Conservation (phyloP, 1,284 basidiomycete species). For the Chiua sp. region DNA sequence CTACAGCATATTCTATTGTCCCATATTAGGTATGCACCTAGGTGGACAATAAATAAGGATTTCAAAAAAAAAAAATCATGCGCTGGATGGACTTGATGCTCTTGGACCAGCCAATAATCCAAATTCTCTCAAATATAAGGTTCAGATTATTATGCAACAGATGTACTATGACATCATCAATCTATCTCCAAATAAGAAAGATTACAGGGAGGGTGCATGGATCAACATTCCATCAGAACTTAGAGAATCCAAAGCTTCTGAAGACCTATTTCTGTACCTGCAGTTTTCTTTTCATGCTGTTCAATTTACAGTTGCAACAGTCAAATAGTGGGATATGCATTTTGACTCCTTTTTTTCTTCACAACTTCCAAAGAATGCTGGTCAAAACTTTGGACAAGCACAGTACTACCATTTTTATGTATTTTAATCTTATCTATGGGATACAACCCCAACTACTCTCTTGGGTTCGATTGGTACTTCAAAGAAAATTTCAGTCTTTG, state of each 20-base stretch:
- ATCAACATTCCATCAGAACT: neutral
- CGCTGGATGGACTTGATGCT: too few species aligned
- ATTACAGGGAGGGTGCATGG: neutral
- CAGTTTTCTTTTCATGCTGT: neutral
- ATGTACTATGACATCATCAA: conserved; percentile 1
- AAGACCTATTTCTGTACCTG: neutral
- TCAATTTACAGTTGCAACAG: neutral
- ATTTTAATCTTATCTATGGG: neutral
- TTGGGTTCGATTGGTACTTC: neutral
- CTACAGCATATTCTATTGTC: too few species aligned
- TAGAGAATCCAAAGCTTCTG: too few species aligned
- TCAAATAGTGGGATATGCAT: neutral
- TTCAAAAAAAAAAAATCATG: too few species aligned
- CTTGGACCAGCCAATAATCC: too few species aligned
- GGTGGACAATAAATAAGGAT: too few species aligned
- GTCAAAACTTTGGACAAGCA: neutral
- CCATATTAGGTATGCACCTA: too few species aligned
- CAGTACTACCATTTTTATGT: neutral
- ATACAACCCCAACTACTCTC: too few species aligned
- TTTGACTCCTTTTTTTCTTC: neutral
- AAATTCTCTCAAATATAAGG: neutral
- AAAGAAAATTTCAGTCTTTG: neutral
- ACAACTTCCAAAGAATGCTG: neutral
- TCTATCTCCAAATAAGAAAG: neutral
- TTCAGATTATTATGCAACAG: neutral